Evolutionary conservation across 345 rosid species (phyloP), one percentile per base, ranked within the genome.

Genomic region (Aurinia saxatilis): DNA sequence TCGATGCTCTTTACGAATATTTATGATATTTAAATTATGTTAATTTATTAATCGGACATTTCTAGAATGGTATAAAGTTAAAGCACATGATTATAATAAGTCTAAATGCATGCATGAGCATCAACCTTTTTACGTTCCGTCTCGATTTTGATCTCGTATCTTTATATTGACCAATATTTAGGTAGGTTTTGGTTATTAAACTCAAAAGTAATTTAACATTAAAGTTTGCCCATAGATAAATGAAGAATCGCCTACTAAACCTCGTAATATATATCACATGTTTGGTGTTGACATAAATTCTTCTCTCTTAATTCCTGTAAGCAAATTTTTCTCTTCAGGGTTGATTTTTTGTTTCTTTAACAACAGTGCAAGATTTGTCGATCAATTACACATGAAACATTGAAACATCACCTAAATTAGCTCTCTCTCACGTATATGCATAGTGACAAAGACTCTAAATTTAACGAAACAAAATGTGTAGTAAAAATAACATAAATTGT

Each of bases 81-180:
- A 16, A 17, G 58, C 8, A 10, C 13, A 25, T 48, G 14, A 25
- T 38, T 31, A 36, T 27, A 16, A 66, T n/a, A 66, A 48, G 62
- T 47, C 57, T 10, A 48, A 38, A 29, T 57, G 17, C 38, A 19
- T 47, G 40, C 33, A 47, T 33, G 39, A 36, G 55, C 29, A 30
- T 56, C 40, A 12, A 38, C 18, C 42, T 37, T 57, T 37, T 9
- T 46, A 4, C 5, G 47, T 65, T 35, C 29, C 56, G 48, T 65
- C 55, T 55, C 39, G 39, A 55, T 45, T 35, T 6, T 25, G 55
- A 55, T 35, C 49, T 55, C 56, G 5, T 45, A 66, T 66, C 56
- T 46, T 34, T 11, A 66, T 31, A 17, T 46, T 56, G 63, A 66
- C 40, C 63, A 47, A 16, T 46, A 35, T 16, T 36, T 17, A 36